Conservation (phyloP, 2,329 filamentous ascomycete species). For the Talaromyces amestolkiae region DNA sequence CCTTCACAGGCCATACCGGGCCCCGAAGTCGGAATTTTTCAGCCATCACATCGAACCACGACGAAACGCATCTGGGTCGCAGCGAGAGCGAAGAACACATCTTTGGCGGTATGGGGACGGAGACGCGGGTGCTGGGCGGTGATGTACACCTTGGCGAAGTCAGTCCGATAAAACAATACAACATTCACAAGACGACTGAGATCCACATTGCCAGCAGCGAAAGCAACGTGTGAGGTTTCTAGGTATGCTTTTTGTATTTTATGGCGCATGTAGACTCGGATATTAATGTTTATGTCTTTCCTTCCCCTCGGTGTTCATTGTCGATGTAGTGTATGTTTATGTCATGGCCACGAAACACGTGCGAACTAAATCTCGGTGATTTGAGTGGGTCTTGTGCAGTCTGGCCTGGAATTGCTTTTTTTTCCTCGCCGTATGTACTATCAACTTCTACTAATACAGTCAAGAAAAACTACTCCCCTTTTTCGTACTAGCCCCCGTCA, state of each 20-base stretch:
- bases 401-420: background rate
- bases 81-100: slow-evolving; percentile 16
- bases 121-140: background rate
- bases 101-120: background rate
- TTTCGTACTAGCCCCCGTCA: background rate
- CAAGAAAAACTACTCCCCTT: no score
- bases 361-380: background rate
- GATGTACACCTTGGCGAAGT: slow-evolving; percentile 3
- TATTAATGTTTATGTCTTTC: background rate
- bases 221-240: background rate
- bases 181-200: slow-evolving; percentile 16
- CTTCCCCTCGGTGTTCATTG: background rate
- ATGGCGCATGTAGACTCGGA: background rate
- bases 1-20: background rate
- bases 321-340: background rate
- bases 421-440: no score
- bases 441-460: no score
- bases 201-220: slow-evolving; percentile 6
- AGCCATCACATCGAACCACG: background rate
- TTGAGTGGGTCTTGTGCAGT: background rate
- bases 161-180: background rate
- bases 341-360: background rate
- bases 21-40: slow-evolving; percentile 12
- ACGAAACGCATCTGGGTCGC: background rate
- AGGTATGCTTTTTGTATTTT: background rate